Percentiles rank a stretch among this genome's conserved stretches.
Conservation (phyloP, 177 flowering plant species). For the Vitis hybrid region DNA sequence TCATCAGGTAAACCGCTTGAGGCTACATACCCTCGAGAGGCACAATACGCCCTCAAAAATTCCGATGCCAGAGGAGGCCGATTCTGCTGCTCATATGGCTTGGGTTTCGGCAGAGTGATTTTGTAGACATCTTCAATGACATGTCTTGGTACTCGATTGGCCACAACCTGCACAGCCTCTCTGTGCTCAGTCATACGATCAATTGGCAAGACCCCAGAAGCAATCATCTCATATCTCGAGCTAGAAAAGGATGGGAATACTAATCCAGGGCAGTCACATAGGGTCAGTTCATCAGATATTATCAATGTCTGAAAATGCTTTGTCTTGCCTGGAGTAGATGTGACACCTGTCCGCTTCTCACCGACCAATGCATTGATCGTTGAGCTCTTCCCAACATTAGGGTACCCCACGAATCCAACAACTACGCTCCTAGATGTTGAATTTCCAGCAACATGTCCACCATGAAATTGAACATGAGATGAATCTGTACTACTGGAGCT, state of each 20-base stretch:
- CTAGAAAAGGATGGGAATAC: slow-evolving; percentile 97
- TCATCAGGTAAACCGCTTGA: slow-evolving; percentile 96
- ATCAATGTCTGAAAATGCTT: slow-evolving; percentile 95
- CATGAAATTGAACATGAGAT: slow-evolving; percentile 19
- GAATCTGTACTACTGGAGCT: slow-evolving; percentile 14
- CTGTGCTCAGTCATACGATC: slow-evolving; percentile 91
- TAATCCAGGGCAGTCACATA: slow-evolving; percentile 97
- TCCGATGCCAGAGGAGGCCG: slow-evolving; percentile 84
- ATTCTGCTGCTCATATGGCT: slow-evolving; percentile 73
- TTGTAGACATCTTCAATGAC: slow-evolving; percentile 69
- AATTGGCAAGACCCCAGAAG: slow-evolving; percentile 90
- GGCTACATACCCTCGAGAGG: slow-evolving; percentile 85
- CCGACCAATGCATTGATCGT: slow-evolving; percentile 97
- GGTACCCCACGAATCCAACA: slow-evolving; percentile 96
- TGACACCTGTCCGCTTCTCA: slow-evolving; percentile 84
- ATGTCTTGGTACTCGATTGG: slow-evolving; percentile 65
- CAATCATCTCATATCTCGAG: slow-evolving; percentile 93
- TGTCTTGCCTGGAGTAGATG: slow-evolving; percentile 99
- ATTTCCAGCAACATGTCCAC: slow-evolving; percentile 15
- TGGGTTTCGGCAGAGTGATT: slow-evolving; percentile 77
- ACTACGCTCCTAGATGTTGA: slow-evolving; percentile 41
- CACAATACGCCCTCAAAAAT: slow-evolving; percentile 71
- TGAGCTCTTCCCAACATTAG: slow-evolving; percentile 97
- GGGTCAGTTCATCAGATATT: slow-evolving; percentile 72
- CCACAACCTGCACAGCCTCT: slow-evolving; percentile 89